These are phyloP conservation scores for Citrullus mucosospermus DNA, from an alignment of 306 rosid genomes.

Conservation along the genomic window DNA sequence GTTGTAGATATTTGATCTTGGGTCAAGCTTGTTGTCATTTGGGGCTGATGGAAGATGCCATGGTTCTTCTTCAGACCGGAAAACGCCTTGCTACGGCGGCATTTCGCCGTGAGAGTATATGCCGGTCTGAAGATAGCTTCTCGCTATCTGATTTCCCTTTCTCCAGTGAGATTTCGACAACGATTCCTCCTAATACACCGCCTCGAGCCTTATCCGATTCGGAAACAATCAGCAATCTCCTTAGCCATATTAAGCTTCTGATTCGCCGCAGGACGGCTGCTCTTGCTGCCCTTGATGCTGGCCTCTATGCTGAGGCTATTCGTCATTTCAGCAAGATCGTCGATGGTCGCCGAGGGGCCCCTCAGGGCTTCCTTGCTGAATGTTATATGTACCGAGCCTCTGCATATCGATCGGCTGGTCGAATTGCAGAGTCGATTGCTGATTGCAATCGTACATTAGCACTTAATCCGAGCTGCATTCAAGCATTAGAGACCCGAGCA, in stretches of 20 bases:
- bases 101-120: conserved; percentile 76
- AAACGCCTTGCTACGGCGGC: conserved; percentile 88
- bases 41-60: conserved; percentile 93
- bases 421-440: conserved; percentile 78
- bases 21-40: conserved; percentile 90
- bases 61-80: conserved; percentile 89
- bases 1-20: conserved; percentile 60
- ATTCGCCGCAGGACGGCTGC: conserved; percentile 79
- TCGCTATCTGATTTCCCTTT: conserved; percentile 27
- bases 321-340: conserved; percentile 84
- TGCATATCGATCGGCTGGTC: conserved; percentile 47
- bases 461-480: conserved; percentile 63
- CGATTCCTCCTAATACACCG: conserved; percentile 33
- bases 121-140: conserved; percentile 85
- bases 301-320: conserved; percentile 74
- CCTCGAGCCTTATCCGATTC: conserved; percentile 36
- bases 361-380: conserved; percentile 82
- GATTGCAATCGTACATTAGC: conserved; percentile 87
- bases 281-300: conserved; percentile 73
- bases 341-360: conserved; percentile 87
- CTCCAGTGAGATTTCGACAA: conserved; percentile 14
- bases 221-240: conserved; percentile 46
- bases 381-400: conserved; percentile 77
- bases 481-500: conserved; percentile 81
- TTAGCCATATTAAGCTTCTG: conserved; percentile 72